Evolutionary conservation across 75 land plant species (phyloP).

Genomic region (Selaginella moellendorffii): DNA sequence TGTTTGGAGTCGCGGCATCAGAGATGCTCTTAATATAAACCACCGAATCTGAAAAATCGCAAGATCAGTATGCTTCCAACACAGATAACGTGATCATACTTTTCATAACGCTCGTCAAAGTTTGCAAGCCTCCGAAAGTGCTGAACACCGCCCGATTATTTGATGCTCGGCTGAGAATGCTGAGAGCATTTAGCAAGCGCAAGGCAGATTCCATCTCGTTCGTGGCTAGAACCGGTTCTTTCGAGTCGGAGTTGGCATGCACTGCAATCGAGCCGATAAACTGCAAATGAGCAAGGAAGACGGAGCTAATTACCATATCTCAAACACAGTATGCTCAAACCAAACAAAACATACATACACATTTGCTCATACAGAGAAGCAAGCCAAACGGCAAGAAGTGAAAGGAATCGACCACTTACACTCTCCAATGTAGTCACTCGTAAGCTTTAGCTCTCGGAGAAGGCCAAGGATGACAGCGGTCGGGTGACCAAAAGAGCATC

Average conservation of each 20-base stretch:
- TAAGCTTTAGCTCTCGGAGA: constrained; percentile 34
- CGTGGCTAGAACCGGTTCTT: constrained; percentile 21
- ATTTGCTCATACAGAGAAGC: neutral
- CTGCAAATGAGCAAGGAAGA: constrained; percentile 10
- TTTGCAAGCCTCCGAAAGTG: constrained; percentile 72
- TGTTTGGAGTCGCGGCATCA: constrained; percentile 38
- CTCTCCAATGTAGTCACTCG: constrained; percentile 30
- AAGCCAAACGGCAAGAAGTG: neutral
- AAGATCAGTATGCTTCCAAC: neutral
- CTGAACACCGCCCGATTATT: constrained; percentile 67
- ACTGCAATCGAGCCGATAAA: constrained; percentile 13
- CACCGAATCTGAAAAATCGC: constrained; percentile 53
- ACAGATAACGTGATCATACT: neutral
- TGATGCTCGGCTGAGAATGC: constrained; percentile 53
- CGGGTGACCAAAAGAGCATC: constrained; percentile 80
- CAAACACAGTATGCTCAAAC: neutral
- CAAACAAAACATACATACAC: neutral
- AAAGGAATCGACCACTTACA: constrained; percentile 40
- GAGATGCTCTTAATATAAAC: constrained; percentile 56
- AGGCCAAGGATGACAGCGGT: constrained; percentile 46
- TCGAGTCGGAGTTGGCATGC: constrained; percentile 20
- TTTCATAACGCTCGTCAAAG: constrained; percentile 51
- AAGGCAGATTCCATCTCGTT: constrained; percentile 25
- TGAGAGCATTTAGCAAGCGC: constrained; percentile 40
- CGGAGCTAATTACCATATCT: neutral